phyloP scores from a whole-genome alignment of 176 grass and related monocot species.

The Triticum monococcum region DNA sequence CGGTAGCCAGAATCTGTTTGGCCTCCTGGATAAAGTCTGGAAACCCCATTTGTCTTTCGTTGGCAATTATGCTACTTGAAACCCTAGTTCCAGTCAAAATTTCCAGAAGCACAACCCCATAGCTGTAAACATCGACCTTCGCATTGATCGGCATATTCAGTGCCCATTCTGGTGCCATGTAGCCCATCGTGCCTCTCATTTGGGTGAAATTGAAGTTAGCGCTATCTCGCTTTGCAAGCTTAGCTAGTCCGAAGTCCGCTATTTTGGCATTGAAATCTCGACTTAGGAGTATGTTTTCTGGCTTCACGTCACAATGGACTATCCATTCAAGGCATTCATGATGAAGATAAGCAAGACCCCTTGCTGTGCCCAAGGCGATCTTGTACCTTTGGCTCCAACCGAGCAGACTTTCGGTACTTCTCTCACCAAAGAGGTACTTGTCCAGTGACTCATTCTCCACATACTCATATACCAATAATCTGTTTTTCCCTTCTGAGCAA shows the following conservation, averaged over 20 bases:
- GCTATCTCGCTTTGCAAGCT: constrained; percentile 46
- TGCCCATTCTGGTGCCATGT: constrained; percentile 83
- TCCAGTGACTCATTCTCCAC: constrained; percentile 72
- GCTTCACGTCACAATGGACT: constrained; percentile 86
- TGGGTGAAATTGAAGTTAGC: constrained; percentile 46
- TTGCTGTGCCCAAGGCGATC: constrained; percentile 61
- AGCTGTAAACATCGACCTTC: constrained; percentile 75
- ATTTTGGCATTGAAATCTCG: constrained; percentile 72
- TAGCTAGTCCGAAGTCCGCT: constrained; percentile 72
- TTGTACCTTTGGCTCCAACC: constrained; percentile 65
- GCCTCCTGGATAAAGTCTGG: constrained; percentile 28
- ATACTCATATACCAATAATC: constrained; percentile 61
- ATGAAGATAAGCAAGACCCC: constrained; percentile 73
- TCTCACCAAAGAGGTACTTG: constrained; percentile 53
- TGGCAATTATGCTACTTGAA: constrained; percentile 28
- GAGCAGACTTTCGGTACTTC: constrained; percentile 36
- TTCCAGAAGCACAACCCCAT: constrained; percentile 60
- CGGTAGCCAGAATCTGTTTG: constrained; percentile 30
- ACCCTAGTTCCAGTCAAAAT: constrained; percentile 54
- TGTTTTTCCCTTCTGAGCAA: constrained; percentile 49
- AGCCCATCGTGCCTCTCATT: constrained; percentile 75
- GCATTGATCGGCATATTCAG: constrained; percentile 48
- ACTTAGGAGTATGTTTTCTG: constrained; percentile 77
- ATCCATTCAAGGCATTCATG: constrained; percentile 86
- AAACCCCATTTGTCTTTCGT: constrained; percentile 14